Conservation (phyloP, 495 filamentous ascomycete genomes). For the Xylaria venustula region DNA sequence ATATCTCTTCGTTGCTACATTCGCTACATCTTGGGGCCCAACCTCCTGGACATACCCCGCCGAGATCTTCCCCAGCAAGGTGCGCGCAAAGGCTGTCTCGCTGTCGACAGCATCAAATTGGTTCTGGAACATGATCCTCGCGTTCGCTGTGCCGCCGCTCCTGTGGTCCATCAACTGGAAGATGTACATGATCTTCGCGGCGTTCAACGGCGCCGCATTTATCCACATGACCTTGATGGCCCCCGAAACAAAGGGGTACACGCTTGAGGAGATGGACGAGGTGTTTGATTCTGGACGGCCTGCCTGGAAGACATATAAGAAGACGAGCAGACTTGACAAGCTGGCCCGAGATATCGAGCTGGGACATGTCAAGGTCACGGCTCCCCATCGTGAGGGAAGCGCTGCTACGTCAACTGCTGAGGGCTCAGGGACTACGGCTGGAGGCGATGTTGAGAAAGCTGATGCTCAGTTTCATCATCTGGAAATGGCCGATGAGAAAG, state of each 20-base stretch:
- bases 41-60: constrained; percentile 82
- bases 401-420: not conserved
- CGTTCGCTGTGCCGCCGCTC: constrained; percentile 61
- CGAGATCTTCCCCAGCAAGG: constrained; percentile 72
- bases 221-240: constrained; percentile 69
- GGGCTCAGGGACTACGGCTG: not conserved
- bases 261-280: constrained; percentile 66
- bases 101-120: constrained; percentile 66
- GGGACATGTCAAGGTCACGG: constrained; percentile 33
- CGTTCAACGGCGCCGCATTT: constrained; percentile 66
- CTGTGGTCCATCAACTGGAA: constrained; percentile 54
- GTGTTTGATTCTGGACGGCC: constrained; percentile 56
- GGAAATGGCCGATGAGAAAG: not conserved
- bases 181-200: constrained; percentile 69
- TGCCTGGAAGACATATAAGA: constrained; percentile 46
- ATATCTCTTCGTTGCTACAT: constrained; percentile 73
- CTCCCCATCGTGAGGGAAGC: not conserved
- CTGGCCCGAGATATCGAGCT: constrained; percentile 52
- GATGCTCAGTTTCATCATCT: not conserved
- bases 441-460: not conserved
- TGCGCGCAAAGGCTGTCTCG: constrained; percentile 67
- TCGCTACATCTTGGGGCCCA: constrained; percentile 75
- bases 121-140: constrained; percentile 68
- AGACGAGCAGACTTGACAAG: constrained; percentile 46
- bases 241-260: constrained; percentile 77